A percentile compares a stretch with the other conserved stretches of the same genome.
Conservation (phyloP, 139 green algal genomes). For the Parachlorella kessleri region DNA sequence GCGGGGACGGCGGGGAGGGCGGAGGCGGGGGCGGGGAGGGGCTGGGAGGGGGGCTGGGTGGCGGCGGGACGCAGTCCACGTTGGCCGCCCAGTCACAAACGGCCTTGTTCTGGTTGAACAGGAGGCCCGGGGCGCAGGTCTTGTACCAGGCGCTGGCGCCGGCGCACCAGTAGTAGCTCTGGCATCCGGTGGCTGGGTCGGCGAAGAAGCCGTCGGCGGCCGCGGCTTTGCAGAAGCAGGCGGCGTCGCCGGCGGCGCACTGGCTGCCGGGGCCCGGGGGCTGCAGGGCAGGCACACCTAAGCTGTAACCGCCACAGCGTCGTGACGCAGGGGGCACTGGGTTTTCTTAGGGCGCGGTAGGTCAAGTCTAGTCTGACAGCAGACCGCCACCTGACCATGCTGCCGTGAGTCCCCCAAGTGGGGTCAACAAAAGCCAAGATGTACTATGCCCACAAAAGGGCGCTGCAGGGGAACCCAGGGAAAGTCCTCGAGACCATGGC, state of each 20-base stretch:
- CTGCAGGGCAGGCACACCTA: neutral
- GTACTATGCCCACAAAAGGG: too few species aligned
- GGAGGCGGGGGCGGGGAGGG: neutral
- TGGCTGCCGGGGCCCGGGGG: too few species aligned
- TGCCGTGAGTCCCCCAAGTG: too few species aligned
- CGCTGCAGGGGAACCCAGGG: too few species aligned
- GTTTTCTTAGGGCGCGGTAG: too few species aligned
- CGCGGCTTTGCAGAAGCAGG: neutral
- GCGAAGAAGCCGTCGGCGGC: neutral
- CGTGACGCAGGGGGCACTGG: too few species aligned
- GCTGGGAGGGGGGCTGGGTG: neutral
- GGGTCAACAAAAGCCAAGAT: neutral
- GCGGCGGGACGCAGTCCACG: neutral
- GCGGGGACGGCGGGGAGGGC: constrained; percentile 4
- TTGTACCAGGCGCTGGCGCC: neutral
- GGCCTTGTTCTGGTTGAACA: constrained; percentile 9
- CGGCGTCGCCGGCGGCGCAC: neutral
- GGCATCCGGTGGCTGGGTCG: neutral
- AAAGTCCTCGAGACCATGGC: too few species aligned
- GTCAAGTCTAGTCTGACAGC: too few species aligned
- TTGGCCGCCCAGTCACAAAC: constrained; percentile 27
- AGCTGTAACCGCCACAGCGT: too few species aligned
- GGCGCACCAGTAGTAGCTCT: neutral
- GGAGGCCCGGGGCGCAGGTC: neutral
- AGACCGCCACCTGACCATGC: too few species aligned